Base-by-base conservation (phyloP, 208 protist species). In the Crithidia mellificae region DNA sequence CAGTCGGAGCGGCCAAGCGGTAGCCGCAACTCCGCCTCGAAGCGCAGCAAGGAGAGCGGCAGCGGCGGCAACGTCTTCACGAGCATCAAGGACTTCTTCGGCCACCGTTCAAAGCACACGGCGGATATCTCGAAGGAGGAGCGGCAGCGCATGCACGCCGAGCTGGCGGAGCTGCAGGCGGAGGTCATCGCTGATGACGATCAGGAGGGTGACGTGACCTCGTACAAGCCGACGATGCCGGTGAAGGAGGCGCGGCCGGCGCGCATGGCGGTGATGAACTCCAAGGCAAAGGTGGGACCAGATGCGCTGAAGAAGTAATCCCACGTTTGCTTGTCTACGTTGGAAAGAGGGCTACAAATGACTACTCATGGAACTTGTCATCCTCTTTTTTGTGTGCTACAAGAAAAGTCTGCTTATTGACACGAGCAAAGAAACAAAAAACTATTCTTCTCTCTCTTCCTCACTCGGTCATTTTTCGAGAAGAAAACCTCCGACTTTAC, bases 201-300 rank as follows among this genome's bases (percentile, higher is more conserved):
- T 49, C 46, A 78, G 73, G 88, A 94, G 41, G 88, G 85, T 9
- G 88, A 94, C 20, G 72, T 78, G 30, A 92, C 88, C 17, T 77
- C 77, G 27, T 94, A 92, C 71, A 79, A 56, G 47, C 71, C 72
- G 1, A 72, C 73, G 17, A 83, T 87, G 50, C 80, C 77, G 27
- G 61, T 85, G 41, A 70, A 68, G 41, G 68, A 77, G 39, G 43
- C 62, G 41, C 52, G 54, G 50, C 78, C 78, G 29, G 39, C 71
- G 29, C 76, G 80, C 41, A 77, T 80, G 7, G 87, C 84, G 0
- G 83, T 90, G 27, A 93, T 94, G 88, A 94, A 94, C 59, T 52
- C 77, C 22, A 84, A 88, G 61, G 78, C 73, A 19, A 91, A 90
- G 63, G 72, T 91, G 2, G 88, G 88, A 0, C 85, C 88, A 15